A percentile compares a stretch with the other conserved stretches of the same genome.
Evolutionary conservation across 148 eudicot species (phyloP).

Genomic region (Rhododendron ferrugineum): DNA sequence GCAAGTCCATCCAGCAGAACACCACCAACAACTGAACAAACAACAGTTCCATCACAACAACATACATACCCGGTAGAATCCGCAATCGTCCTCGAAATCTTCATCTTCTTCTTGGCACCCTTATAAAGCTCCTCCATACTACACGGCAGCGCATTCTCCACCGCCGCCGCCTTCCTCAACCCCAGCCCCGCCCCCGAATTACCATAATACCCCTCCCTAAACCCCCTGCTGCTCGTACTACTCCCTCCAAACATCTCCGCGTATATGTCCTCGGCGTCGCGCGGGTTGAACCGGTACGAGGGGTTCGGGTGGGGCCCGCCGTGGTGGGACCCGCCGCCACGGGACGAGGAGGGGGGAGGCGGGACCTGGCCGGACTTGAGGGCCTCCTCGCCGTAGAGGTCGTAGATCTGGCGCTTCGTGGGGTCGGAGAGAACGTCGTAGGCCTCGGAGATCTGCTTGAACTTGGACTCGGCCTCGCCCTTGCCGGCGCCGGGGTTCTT

Average conservation of each 20-base stretch:
- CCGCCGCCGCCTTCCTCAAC: conserved; percentile 57
- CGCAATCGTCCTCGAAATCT: conserved; percentile 63
- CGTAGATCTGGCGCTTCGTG: conserved; percentile 89
- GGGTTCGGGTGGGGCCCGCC: conserved; percentile 39
- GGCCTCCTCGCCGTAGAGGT: conserved; percentile 81
- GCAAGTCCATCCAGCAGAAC: neutral
- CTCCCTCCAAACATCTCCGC: conserved; percentile 60
- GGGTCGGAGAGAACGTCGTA: conserved; percentile 85
- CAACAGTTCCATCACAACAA: neutral
- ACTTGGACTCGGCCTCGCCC: conserved; percentile 65
- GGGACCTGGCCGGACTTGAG: conserved; percentile 74
- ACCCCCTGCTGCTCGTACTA: conserved; percentile 22
- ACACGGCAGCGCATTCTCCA: conserved; percentile 70
- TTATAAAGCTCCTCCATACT: conserved; percentile 77
- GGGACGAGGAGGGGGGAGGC: conserved; percentile 50
- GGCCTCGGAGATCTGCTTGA: conserved; percentile 90
- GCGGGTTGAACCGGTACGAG: conserved; percentile 60
- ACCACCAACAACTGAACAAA: neutral
- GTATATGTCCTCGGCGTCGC: conserved; percentile 86
- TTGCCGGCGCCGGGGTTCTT: conserved; percentile 52
- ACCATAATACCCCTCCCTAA: conserved; percentile 28
- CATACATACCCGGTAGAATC: conserved; percentile 55
- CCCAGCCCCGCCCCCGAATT: neutral
- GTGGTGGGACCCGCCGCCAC: conserved; percentile 13
- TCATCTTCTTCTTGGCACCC: conserved; percentile 90